phyloP scores from a whole-genome alignment of 192 early-diverging fungal species.

The Entophlyctis luteolus region DNA sequence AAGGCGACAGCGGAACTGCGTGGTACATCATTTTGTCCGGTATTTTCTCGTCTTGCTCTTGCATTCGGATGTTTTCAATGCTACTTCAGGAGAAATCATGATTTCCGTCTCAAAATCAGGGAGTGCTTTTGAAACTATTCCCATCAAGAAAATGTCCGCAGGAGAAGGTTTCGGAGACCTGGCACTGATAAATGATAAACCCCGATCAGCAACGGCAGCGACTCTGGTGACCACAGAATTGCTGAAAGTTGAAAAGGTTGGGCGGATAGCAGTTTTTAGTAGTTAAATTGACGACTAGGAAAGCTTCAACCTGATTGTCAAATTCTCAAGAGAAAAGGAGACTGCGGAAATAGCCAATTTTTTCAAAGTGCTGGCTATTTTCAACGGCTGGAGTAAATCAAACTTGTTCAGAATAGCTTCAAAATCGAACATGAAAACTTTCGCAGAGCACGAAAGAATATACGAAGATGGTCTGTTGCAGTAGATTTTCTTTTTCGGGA shows the following conservation, averaged over 20 bases:
- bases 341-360: slow-evolving; percentile 34
- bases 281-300: not conserved
- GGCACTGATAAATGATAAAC: slow-evolving; percentile 38
- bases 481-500: too few species aligned
- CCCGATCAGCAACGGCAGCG: slow-evolving; percentile 43
- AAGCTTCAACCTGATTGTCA: slow-evolving; percentile 32
- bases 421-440: slow-evolving; percentile 22
- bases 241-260: slow-evolving; percentile 40
- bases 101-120: slow-evolving; percentile 35
- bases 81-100: slow-evolving; percentile 29
- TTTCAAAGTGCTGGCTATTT: slow-evolving; percentile 33
- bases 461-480: slow-evolving; percentile 6
- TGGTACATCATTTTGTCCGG: slow-evolving; percentile 54
- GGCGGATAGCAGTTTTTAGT: not conserved
- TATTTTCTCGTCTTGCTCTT: too few species aligned
- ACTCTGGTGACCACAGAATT: slow-evolving; percentile 35
- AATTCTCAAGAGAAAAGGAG: slow-evolving; percentile 44
- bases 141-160: not conserved
- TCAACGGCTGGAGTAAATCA: slow-evolving; percentile 20
- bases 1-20: slow-evolving; percentile 41
- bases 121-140: slow-evolving; percentile 29
- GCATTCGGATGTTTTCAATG: too few species aligned
- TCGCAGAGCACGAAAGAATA: slow-evolving; percentile 16
- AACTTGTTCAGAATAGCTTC: slow-evolving; percentile 25
- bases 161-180: slow-evolving; percentile 50